Evolutionary conservation across 176 grass and related monocot species (phyloP), one percentile per base, ranked within the genome.

Genomic region (Paspalum notatum): DNA sequence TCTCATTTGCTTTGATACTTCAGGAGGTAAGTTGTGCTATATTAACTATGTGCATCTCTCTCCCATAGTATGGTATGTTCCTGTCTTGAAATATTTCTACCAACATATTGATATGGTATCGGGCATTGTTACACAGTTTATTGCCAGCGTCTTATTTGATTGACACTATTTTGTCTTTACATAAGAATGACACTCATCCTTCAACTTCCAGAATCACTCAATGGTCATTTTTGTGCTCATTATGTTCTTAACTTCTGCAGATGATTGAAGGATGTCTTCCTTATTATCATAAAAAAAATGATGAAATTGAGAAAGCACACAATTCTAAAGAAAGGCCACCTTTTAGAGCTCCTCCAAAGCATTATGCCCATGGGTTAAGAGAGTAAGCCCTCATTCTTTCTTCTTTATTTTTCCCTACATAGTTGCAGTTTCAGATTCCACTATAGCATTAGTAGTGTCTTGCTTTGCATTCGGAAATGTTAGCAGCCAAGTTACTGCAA

Each of bases 191-290:
- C 49, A 14, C 9, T 67, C 2, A 14, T 47, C 66, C 20, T 57
- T 52, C 38, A 67, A 11, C 24, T 70, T 18, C 25, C 6, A 51
- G 51, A 69, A 39, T n/a, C 53, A 25, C 26, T 10, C 40, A 68
- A 47, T 62, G 37, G 24, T 4, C 12, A 26, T 38, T 66, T 77
- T 50, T 82, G 52, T 74, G 56, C 49, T 71, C 0, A 26, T 44
- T 49, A 70, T 70, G n/a, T 56, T 68, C 83, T 79, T 45, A 71
- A 81, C 27, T 76, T 54, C 80, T 87, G 55, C 82, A 95, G 96
- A 93, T 99, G 96, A 99, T 95, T 84, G 96, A 99, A 95, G 93
- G 96, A 26, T 80, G 84, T 79, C 90, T 81, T 8, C 96, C 96
- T 13, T 99, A 93, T 90, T 46, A 78, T 50, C 38, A 82, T 43